A percentile compares a stretch with the other conserved stretches of the same genome.
phyloP scores from a whole-genome alignment of 768 basidiomycete genomes.

The Antrodiella citrinella region DNA sequence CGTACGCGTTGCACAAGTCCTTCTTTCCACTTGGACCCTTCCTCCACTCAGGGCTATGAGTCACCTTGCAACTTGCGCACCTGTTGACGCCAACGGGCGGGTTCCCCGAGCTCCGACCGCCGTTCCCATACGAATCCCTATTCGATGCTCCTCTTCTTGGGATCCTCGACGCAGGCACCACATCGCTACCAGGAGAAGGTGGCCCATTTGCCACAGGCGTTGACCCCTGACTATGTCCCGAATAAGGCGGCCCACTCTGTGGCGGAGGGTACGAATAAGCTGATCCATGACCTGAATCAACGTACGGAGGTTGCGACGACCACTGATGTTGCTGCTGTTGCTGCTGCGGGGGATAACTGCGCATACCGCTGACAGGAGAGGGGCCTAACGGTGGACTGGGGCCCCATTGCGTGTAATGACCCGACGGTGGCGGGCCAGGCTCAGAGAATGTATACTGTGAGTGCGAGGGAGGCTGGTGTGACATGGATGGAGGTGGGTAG shows the following conservation, averaged over 20 bases:
- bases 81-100: conserved; percentile 64
- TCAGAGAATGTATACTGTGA: conserved; percentile 1
- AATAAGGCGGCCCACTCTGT: conserved; percentile 15
- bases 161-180: conserved; percentile 42
- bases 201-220: conserved; percentile 5
- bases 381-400: conserved; percentile 15
- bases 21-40: conserved; percentile 89
- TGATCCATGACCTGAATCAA: conserved; percentile 16
- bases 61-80: conserved; percentile 77
- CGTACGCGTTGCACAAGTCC: conserved; percentile 89
- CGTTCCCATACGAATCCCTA: conserved; percentile 37
- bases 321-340: conserved; percentile 31
- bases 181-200: conserved; percentile 20
- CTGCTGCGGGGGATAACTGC: conserved; percentile 18
- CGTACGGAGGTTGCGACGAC: conserved; percentile 35
- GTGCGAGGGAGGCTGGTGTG: not conserved
- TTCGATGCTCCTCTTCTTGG: conserved; percentile 35
- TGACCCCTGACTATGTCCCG: not conserved
- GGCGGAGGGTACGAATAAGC: conserved; percentile 13
- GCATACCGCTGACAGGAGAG: conserved; percentile 19
- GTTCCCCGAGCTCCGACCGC: conserved; percentile 46
- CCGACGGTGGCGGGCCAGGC: conserved; percentile 5
- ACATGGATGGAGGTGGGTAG: not conserved
- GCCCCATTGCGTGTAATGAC: conserved; percentile 1
- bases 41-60: conserved; percentile 83